Evolutionary conservation across 176 grass and related monocot genomes (phyloP), one percentile per base, ranked within the genome.

Genomic region (Juncus inflexus): DNA sequence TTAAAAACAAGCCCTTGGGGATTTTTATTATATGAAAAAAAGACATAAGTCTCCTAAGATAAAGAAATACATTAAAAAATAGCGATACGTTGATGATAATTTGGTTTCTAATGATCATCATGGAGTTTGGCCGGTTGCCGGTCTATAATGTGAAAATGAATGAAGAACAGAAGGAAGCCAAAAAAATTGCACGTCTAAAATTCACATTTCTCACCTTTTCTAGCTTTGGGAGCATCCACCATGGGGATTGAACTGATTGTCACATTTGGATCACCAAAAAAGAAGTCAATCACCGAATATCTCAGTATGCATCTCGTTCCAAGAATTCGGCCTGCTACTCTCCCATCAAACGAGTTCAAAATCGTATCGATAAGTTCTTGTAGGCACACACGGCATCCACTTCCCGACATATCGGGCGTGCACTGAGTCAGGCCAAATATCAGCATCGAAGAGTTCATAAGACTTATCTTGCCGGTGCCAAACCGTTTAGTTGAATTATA

Each of bases 351-450:
- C 39, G 51, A 63, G 60, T 58, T 58, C 14, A 70, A 66, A 10
- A 76, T 50, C 52, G 45, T 50, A 9, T 11, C 3, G 39, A 77
- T 60, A 7, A 73, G 43, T 3, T 50, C 47, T 15, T 45, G 16
- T 15, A 79, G 62, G 63, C 84, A 86, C 4, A 1, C 9, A 39
- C 64, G 38, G 50, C 79, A 86, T 3, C 52, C 55, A n/a, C n/a
- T 36, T 1, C 42, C 35, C 58, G 75, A 78, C 69, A 78, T 6
- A 52, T 86, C 78, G 38, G 78, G 83, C 3, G 56, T 75, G 68
- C 83, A 86, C 79, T 86, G 78, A 8, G 74, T 38, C 63, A 78
- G 4, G 58, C 78, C 63, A 45, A 71, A 78, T 3, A 86, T 5
- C n/a, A 50, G 16, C 2, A 74, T 62, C 10, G 45, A 3, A 0